Base-by-base conservation (phyloP, 2,329 filamentous ascomycete species). In the Trichoderma citrinoviride region DNA sequence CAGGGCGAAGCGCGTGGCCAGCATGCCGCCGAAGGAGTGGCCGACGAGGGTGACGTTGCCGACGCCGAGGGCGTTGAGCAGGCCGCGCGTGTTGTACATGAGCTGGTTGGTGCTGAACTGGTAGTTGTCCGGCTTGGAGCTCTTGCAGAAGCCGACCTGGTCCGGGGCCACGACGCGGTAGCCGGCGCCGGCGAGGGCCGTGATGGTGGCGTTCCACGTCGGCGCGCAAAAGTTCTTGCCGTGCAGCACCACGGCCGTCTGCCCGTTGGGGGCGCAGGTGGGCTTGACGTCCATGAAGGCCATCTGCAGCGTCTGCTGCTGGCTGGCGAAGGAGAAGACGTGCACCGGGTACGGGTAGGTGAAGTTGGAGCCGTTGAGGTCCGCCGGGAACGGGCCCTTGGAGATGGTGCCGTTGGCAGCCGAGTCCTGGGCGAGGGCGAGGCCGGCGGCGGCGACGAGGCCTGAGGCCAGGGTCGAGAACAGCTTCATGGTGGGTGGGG, bases 71-170 rank as follows among this genome's bases (percentile, higher is more conserved):
- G 77, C 73, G 54, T 77, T 68, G 10, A 85, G 76, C 5, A 86
- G 74, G n/a, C 73, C 75, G 46, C 78, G 75, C 14, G 82, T 85
- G 74, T 85, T 85, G 68, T 76, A 75, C 1, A 81, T 79, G 7
- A 85, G 73, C 71, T 85, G 82, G 37, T 80, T 77, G 7, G 85
- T 75, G 27, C 77, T 82, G 74, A 83, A 85, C 70, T 85, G 82
- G 71, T 85, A 85, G 14, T 70, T 69, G 1, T 70, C 69, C 0
- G 82, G 81, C 72, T 85, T 85, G 27, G 79, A 78, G 8, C 82
- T 85, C 72, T 85, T 85, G 79, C 83, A 86, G 74, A 84, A 86
- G 65, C 83, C 83, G 53, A 86, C 74, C 67, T 85, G 82, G 67
- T 86, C 83, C 0, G 82, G 81, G 2, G 82, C 74, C 57, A 85